Percentiles rank a stretch among this genome's conserved stretches.
These are phyloP conservation scores for Cutaneotrichosporon mucoides DNA, from an alignment of 1,284 basidiomycete species.

Conservation along the genomic window DNA sequence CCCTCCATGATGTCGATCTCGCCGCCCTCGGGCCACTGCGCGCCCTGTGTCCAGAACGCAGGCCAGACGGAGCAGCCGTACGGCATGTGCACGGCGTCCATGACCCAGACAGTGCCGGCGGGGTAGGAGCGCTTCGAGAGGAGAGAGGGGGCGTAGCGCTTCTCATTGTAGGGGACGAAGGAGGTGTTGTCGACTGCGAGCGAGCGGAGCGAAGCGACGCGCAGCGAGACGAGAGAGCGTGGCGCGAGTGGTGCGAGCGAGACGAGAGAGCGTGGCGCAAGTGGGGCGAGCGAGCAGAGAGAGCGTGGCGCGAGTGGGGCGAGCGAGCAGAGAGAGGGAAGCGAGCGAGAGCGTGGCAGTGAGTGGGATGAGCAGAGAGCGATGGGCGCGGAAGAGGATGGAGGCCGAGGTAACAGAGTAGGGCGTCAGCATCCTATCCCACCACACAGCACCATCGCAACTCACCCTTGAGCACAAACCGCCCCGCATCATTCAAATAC, in stretches of 20 bases:
- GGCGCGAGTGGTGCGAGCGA: too few species aligned
- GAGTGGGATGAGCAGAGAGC: too few species aligned
- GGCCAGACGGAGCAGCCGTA: slow-evolving; percentile 42
- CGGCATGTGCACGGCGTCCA: slow-evolving; percentile 66
- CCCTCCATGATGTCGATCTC: slow-evolving; percentile 45
- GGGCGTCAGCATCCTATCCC: background rate
- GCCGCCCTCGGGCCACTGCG: slow-evolving; percentile 39
- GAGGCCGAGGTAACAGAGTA: slow-evolving; percentile 52
- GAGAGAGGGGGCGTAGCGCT: slow-evolving; percentile 67
- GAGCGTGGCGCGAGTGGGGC: too few species aligned
- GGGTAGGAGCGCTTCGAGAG: slow-evolving; percentile 58
- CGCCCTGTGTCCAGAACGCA: slow-evolving; percentile 35
- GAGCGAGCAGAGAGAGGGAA: too few species aligned
- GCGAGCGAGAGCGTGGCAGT: too few species aligned
- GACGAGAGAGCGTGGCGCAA: too few species aligned
- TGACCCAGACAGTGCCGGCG: slow-evolving; percentile 43
- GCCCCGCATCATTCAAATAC: slow-evolving; percentile 61
- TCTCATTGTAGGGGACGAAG: slow-evolving; percentile 54
- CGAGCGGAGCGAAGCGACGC: background rate
- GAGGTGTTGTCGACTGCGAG: slow-evolving; percentile 32
- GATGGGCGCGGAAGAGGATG: background rate
- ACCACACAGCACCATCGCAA: background rate
- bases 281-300: too few species aligned
- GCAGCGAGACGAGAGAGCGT: too few species aligned
- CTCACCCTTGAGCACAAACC: slow-evolving; percentile 80